Conservation (phyloP, 225 moss, liverwort and hornwort species). For the Anthoceros angustus region DNA sequence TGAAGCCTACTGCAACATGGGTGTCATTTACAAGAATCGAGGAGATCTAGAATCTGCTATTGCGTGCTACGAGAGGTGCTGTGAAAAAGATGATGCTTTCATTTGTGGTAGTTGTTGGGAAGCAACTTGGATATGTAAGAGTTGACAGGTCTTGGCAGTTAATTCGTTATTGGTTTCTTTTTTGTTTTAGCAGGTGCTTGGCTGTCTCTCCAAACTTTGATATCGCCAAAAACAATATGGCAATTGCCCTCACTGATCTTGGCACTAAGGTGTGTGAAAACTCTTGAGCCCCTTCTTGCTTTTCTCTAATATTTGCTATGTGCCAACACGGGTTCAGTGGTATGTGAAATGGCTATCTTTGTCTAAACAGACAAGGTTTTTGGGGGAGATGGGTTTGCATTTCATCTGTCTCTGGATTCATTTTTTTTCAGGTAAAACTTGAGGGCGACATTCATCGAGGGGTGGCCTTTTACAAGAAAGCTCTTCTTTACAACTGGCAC, state of each 20-base stretch:
- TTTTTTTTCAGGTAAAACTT: conserved; percentile 71
- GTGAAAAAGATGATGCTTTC: not conserved
- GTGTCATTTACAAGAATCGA: conserved; percentile 98
- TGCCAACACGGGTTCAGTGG: not conserved
- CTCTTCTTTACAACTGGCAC: conserved; percentile 94
- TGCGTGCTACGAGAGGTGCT: conserved; percentile 94
- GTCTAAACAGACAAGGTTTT: not conserved
- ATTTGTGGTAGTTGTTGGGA: not conserved
- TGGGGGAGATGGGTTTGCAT: no score
- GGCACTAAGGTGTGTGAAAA: conserved; percentile 66
- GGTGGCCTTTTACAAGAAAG: conserved; percentile 90
- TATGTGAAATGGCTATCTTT: not conserved
- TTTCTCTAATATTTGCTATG: not conserved
- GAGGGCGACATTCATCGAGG: conserved; percentile 98
- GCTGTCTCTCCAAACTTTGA: conserved; percentile 98
- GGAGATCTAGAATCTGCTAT: conserved; percentile 97
- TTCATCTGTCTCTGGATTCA: not conserved
- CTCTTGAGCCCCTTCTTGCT: not conserved
- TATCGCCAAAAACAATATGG: conserved; percentile 99
- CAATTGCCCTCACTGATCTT: conserved; percentile 94
- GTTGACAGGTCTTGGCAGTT: not conserved
- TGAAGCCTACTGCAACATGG: conserved; percentile 99
- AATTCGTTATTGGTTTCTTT: no score
- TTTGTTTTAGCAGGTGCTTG: conserved; percentile 46
- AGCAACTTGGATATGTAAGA: not conserved